A percentile compares a stretch with the other conserved stretches of the same genome.
Conservation (phyloP, 1,139 yeast species). For the Pichia sp. region DNA sequence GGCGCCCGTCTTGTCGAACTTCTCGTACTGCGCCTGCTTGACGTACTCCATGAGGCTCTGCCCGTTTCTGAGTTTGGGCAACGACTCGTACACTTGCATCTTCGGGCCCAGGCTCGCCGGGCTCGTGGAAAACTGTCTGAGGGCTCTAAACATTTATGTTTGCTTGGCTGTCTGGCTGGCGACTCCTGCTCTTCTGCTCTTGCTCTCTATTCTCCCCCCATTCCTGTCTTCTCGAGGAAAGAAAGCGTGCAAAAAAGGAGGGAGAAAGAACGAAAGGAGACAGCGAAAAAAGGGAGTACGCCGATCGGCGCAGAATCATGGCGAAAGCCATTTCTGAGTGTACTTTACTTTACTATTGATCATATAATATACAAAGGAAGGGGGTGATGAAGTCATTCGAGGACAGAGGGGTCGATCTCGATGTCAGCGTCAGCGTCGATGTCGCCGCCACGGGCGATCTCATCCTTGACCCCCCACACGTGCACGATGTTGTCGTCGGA, state of each 20-base stretch:
- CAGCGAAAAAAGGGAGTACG: no score
- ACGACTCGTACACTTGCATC: constrained; percentile 47
- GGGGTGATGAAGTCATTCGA: constrained; percentile 1
- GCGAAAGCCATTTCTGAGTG: no score
- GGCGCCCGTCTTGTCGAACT: constrained; percentile 69
- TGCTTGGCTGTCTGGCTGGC: not conserved
- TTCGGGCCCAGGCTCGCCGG: constrained; percentile 11
- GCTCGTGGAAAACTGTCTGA: constrained; percentile 9
- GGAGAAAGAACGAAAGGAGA: no score
- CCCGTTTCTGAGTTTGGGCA: constrained; percentile 50
- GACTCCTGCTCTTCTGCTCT: constrained; percentile 15
- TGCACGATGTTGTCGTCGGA: constrained; percentile 78
- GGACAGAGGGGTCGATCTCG: constrained; percentile 18
- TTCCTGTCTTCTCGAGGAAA: no score
- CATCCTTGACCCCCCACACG: constrained; percentile 60
- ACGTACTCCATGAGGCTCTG: constrained; percentile 44
- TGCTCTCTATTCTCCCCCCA: not conserved
- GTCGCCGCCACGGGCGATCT: constrained; percentile 38
- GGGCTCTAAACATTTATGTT: not conserved
- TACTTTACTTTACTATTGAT: no score
- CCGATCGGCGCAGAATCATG: no score
- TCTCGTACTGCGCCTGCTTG: constrained; percentile 46
- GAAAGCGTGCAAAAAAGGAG: no score
- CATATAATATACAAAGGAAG: not conserved
- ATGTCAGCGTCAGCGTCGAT: constrained; percentile 30